These are phyloP conservation scores for Nicotiana benthamiana DNA, from an alignment of 257 asterid species.

Conservation along the genomic window DNA sequence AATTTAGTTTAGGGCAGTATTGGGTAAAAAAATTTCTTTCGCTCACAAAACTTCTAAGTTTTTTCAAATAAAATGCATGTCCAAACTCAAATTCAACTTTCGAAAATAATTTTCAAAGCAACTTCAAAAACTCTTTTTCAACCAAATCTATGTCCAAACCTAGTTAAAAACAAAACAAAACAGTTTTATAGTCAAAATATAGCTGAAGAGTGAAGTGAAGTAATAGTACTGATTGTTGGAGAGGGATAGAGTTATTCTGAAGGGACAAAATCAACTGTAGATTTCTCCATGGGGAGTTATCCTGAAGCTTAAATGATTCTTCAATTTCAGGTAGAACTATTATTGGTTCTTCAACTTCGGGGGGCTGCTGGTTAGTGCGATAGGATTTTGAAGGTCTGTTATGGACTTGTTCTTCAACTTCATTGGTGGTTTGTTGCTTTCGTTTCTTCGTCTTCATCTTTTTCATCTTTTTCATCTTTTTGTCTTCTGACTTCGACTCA, in stretches of 20 bases:
- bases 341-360: not conserved
- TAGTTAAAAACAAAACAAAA: no score
- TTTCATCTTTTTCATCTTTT: constrained; percentile 13
- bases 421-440: constrained; percentile 28
- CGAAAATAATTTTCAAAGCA: no score
- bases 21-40: no score
- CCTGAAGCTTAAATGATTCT: constrained; percentile 17
- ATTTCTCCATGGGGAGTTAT: constrained; percentile 54
- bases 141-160: no score
- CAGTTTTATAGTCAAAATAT: not conserved
- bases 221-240: constrained; percentile 28
- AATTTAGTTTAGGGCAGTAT: no score
- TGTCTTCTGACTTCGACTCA: not conserved
- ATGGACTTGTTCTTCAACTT: constrained; percentile 18
- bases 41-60: no score
- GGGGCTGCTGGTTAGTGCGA: constrained; percentile 15
- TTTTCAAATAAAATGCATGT: no score
- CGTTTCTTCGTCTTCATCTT: constrained; percentile 37
- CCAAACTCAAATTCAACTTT: no score
- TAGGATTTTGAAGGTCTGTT: constrained; percentile 24
- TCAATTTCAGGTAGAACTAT: constrained; percentile 5
- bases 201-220: not conserved
- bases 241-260: constrained; percentile 41
- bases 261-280: constrained; percentile 49
- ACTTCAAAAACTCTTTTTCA: no score